These are phyloP conservation scores for Polyplosphaeria fusca DNA, from an alignment of 495 filamentous ascomycete genomes.

Conservation along the genomic window DNA sequence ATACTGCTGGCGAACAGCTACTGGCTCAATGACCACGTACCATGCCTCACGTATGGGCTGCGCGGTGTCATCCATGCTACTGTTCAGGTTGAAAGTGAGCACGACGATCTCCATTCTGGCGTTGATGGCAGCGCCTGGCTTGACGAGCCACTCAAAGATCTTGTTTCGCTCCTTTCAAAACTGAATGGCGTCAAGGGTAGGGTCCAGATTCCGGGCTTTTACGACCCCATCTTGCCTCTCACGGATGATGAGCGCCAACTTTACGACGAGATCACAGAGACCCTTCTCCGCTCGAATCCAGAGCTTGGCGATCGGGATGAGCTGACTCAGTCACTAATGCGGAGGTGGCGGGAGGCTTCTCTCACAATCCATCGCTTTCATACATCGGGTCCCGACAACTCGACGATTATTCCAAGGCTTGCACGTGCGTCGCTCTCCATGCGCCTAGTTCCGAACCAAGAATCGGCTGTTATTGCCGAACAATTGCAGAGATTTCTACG, in stretches of 20 bases:
- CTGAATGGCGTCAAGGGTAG: conserved; percentile 67
- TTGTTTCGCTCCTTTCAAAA: conserved; percentile 73
- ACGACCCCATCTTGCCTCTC: conserved; percentile 73
- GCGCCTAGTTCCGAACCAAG: conserved; percentile 89
- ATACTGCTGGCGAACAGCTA: conserved; percentile 95
- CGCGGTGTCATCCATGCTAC: conserved; percentile 95
- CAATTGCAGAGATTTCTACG: conserved; percentile 64
- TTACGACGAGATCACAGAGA: conserved; percentile 77
- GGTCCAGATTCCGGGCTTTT: conserved; percentile 72
- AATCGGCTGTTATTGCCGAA: conserved; percentile 67
- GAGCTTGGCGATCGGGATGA: conserved; percentile 62
- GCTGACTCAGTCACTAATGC: conserved; percentile 77
- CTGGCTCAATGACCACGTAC: conserved; percentile 93
- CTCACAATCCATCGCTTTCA: conserved; percentile 91
- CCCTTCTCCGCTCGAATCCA: conserved; percentile 68
- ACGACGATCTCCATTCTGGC: conserved; percentile 89
- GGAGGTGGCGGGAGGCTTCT: conserved; percentile 92
- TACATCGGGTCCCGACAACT: conserved; percentile 75
- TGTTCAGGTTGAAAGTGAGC: conserved; percentile 75
- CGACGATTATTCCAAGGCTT: conserved; percentile 80
- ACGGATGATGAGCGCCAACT: conserved; percentile 72
- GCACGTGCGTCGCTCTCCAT: conserved; percentile 85
- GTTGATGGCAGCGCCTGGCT: conserved; percentile 88
- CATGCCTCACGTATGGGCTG: conserved; percentile 91
- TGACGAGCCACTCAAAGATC: conserved; percentile 85